Percentiles rank a stretch among this genome's conserved stretches.
phyloP scores from a whole-genome alignment of 768 basidiomycete genomes.

The Lentinula raphanica region DNA sequence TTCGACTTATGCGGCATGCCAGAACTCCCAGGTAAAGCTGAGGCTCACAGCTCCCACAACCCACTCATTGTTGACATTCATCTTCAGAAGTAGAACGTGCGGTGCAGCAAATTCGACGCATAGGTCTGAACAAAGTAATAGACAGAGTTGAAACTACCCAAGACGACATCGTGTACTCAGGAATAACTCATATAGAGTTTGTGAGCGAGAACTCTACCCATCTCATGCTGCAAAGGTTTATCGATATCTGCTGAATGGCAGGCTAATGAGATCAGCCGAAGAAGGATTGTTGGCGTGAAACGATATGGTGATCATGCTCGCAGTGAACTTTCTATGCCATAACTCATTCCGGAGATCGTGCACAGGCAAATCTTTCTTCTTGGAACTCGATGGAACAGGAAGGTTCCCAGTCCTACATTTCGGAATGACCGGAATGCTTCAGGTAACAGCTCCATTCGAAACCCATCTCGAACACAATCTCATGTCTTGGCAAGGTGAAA shows the following conservation, averaged over 20 bases:
- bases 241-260: constrained; percentile 18
- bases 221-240: neutral
- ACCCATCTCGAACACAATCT: neutral
- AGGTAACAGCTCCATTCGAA: constrained; percentile 32
- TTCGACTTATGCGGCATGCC: constrained; percentile 36
- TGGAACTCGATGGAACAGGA: constrained; percentile 57
- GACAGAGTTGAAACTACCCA: constrained; percentile 50
- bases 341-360: neutral
- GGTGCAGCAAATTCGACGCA: constrained; percentile 43
- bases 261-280: constrained; percentile 49
- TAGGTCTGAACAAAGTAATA: constrained; percentile 52
- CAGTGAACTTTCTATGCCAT: constrained; percentile 29
- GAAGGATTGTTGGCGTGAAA: constrained; percentile 40
- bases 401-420: constrained; percentile 70
- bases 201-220: constrained; percentile 34
- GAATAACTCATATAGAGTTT: constrained; percentile 52
- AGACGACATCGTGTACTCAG: constrained; percentile 61
- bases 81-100: constrained; percentile 66
- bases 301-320: constrained; percentile 43
- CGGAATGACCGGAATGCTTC: constrained; percentile 84
- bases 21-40: constrained; percentile 44
- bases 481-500: constrained; percentile 31
- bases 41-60: neutral
- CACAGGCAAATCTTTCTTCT: constrained; percentile 61
- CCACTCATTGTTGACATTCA: neutral